Evolutionary conservation across 2,329 filamentous ascomycete genomes (phyloP), one percentile per base, ranked within the genome.

Genomic region (Ophiostoma himal-ulmi): DNA sequence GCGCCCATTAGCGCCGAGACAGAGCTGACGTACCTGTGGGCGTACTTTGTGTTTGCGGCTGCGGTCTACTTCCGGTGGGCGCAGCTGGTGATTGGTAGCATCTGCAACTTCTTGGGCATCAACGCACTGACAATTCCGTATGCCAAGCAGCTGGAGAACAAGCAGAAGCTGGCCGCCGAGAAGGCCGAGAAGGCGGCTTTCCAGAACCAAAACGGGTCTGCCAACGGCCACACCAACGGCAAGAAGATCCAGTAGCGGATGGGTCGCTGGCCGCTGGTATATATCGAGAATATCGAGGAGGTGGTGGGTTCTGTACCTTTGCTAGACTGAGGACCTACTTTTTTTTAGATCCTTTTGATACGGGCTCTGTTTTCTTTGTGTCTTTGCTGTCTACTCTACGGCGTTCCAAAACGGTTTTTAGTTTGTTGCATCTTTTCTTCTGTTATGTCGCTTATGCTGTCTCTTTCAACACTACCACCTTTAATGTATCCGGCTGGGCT

Each of bases 61-160:
- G 81, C 94, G n/a, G 91, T 92, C 3, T 99, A 99, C 80, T 94
- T 91, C 79, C 88, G 91, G 75, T 99, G 95, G 95, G 95, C 95
- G 0, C 90, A 91, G 76, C 83, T 97, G 60, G 94, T 98, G 67
- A 93, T 97, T 76, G 91, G 89, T 73, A 91, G 91, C 78, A 98
- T 99, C 76, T 98, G 95, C 81, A 85, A 89, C 70, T 98, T 91
- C 80, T 83, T 99, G 34, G 93, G 92, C 73, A 99, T 99, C 83
- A 95, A 94, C 77, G 97, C 94, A 77, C 82, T 99, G 74, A 98
- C 94, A 0, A 97, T 99, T 72, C 88, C 88, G 13, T 78, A 80
- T 73, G 83, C 86, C 74, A 89, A 89, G 81, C 85, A 86, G 78
- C 75, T 81, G 67, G 85, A 84, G 75, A 87, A 87, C 76, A 79